phyloP scores from a whole-genome alignment of 2,329 filamentous ascomycete species.

The Neofusicoccum parvum region DNA sequence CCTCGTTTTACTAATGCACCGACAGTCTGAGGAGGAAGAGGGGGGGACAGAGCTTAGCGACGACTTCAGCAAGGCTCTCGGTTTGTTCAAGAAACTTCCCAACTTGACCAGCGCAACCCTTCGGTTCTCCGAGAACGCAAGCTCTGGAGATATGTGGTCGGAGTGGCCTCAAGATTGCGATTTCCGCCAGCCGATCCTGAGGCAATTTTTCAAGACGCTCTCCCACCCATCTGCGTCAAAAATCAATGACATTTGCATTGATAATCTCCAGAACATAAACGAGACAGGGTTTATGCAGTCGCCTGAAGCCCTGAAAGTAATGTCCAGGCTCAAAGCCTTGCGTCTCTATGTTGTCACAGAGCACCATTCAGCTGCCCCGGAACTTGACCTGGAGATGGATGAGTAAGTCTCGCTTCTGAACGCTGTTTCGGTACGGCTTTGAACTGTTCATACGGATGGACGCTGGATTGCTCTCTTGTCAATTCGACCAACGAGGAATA shows the following conservation, averaged over 20 bases:
- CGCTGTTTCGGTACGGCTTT: background rate
- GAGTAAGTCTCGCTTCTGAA: background rate
- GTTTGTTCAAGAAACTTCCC: background rate
- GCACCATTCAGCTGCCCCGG: background rate
- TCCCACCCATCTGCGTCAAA: background rate
- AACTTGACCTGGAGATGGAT: background rate
- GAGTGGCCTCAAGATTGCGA: background rate
- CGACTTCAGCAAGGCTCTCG: background rate
- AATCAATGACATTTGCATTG: background rate
- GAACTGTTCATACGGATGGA: no score
- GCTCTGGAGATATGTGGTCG: background rate
- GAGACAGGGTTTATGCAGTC: background rate
- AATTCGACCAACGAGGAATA: no score
- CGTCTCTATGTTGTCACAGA: background rate
- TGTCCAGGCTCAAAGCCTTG: background rate
- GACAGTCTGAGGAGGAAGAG: background rate
- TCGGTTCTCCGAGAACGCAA: background rate
- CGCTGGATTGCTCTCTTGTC: no score
- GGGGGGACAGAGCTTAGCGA: background rate
- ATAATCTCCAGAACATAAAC: slow-evolving; percentile 2
- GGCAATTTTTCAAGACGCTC: background rate
- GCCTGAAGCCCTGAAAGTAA: background rate
- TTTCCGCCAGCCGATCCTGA: background rate
- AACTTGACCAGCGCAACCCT: background rate
- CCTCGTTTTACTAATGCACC: no score